phyloP scores from a whole-genome alignment of 169 alveolate genomes.

The Plasmodium coatneyi region DNA sequence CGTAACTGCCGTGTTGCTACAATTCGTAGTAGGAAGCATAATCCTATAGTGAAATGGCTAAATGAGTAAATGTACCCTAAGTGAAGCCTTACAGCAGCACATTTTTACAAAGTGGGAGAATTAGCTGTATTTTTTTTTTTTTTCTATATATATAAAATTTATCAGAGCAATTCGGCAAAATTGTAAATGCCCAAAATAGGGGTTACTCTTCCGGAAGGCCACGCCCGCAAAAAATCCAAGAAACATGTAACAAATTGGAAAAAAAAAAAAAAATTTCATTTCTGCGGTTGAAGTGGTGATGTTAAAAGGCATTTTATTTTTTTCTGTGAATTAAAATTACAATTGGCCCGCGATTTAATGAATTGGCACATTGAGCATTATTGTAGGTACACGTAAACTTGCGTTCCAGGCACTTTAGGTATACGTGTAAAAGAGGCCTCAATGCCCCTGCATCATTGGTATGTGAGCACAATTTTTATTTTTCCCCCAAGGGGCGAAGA shows the following conservation, averaged over 20 bases:
- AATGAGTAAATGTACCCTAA: background rate
- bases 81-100: background rate
- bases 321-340: too few relatives aligned
- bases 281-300: background rate
- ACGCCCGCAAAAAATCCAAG: background rate
- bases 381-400: background rate
- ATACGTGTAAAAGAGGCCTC: too few relatives aligned
- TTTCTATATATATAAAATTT: too few relatives aligned
- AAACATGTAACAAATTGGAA: background rate
- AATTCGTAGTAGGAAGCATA: background rate
- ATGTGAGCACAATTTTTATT: background rate
- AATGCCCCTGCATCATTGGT: background rate
- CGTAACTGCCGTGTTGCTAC: background rate
- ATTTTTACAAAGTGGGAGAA: background rate
- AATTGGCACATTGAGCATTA: background rate
- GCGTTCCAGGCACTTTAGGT: background rate
- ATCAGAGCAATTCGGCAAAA: background rate
- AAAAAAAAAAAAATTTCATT: background rate
- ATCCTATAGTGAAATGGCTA: background rate
- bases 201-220: background rate
- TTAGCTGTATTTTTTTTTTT: background rate
- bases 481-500: background rate
- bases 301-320: background rate
- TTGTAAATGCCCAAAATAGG: background rate
- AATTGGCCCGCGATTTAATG: background rate